These are phyloP conservation scores for Nemania bipapillata DNA, from an alignment of 2,329 filamentous ascomycete species.

Conservation along the genomic window DNA sequence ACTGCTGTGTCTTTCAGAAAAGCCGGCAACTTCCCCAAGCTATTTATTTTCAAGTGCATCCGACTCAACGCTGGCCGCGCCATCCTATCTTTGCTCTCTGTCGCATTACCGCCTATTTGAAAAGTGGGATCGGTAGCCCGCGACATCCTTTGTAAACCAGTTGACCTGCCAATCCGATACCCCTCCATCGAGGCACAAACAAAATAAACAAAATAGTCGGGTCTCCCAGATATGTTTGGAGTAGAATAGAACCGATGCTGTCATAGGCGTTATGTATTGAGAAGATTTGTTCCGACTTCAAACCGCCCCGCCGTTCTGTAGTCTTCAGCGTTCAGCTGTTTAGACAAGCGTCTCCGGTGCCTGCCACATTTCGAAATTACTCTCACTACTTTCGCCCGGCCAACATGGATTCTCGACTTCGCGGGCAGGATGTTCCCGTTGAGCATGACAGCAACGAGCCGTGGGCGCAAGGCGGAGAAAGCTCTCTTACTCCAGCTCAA, in stretches of 20 bases:
- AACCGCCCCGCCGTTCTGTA: conserved; percentile 27
- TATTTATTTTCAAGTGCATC: conserved; percentile 23
- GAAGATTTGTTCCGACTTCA: conserved; percentile 35
- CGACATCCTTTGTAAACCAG: conserved; percentile 44
- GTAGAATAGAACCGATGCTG: conserved; percentile 15
- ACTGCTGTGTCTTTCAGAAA: conserved; percentile 1
- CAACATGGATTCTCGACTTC: conserved; percentile 49
- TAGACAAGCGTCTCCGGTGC: conserved; percentile 39
- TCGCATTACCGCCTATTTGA: conserved; percentile 37
- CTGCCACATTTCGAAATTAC: not conserved
- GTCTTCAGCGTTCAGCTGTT: conserved; percentile 27
- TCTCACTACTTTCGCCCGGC: conserved; percentile 19
- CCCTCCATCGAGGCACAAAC: conserved; percentile 39
- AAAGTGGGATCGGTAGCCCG: conserved; percentile 41
- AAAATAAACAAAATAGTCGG: conserved; percentile 30
- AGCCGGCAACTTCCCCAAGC: conserved; percentile 9
- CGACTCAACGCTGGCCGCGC: conserved; percentile 36
- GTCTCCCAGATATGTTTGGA: conserved; percentile 15
- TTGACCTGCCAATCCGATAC: conserved; percentile 37
- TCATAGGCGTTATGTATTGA: conserved; percentile 42
- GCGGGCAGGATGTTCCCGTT: conserved; percentile 43
- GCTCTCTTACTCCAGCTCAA: conserved; percentile 65
- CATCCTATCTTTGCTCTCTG: conserved; percentile 40
- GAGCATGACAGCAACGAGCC: conserved; percentile 38
- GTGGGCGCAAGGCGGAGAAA: conserved; percentile 43